Evolutionary conservation across 2,329 filamentous ascomycete species (phyloP).

Genomic region (Fusarium sp.): DNA sequence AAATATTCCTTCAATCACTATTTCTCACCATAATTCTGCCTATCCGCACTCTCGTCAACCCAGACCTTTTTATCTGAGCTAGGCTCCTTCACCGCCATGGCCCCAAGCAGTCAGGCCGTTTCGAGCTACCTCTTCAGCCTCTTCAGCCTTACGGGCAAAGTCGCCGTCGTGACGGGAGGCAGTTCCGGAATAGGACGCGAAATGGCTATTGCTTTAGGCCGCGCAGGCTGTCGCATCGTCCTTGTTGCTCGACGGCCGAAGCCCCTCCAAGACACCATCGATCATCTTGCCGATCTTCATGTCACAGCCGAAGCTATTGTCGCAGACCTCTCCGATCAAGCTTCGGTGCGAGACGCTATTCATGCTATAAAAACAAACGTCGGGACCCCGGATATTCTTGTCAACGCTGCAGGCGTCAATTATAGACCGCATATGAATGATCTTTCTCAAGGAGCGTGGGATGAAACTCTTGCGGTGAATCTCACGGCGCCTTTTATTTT

Average conservation of each 20-base stretch:
- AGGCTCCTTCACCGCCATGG: constrained; percentile 27
- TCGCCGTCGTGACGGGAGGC: constrained; percentile 54
- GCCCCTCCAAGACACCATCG: constrained; percentile 46
- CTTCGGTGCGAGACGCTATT: constrained; percentile 31
- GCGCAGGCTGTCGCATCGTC: constrained; percentile 52
- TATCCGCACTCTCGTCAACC: no score
- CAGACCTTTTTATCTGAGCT: not conserved
- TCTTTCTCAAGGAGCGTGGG: constrained; percentile 51
- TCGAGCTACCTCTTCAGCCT: constrained; percentile 49
- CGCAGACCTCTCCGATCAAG: constrained; percentile 37
- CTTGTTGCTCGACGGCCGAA: constrained; percentile 50
- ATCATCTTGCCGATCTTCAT: constrained; percentile 46
- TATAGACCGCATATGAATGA: constrained; percentile 51
- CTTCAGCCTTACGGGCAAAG: constrained; percentile 51
- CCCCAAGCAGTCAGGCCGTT: constrained; percentile 19
- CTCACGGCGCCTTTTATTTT: constrained; percentile 54
- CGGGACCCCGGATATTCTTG: constrained; percentile 52
- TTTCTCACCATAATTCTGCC: not conserved
- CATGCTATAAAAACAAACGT: constrained; percentile 42
- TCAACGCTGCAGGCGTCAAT: constrained; percentile 54
- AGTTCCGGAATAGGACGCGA: constrained; percentile 55
- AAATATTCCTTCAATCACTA: not conserved
- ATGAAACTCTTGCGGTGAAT: constrained; percentile 53
- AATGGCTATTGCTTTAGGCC: constrained; percentile 52
- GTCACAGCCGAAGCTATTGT: constrained; percentile 44